Conservation (phyloP, 2,329 filamentous ascomycete genomes). For the Colletotrichum sp. region DNA sequence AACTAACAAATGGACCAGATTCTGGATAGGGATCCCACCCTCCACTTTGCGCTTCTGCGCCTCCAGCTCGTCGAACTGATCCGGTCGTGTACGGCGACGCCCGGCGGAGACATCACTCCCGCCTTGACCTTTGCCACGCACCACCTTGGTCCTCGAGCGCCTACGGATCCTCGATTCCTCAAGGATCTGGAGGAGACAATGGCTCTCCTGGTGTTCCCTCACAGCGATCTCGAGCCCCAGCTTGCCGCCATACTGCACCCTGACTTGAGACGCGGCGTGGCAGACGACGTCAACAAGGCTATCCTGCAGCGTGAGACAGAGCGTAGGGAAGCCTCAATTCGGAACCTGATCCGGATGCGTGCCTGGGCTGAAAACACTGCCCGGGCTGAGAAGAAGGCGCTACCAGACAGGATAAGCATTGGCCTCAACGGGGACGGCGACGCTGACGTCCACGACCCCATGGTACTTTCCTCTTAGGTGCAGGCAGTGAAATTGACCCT, state of each 20-base stretch:
- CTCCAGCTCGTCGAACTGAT: conserved; percentile 96
- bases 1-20: conserved; percentile 65
- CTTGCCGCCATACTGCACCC: conserved; percentile 81
- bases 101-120: conserved; percentile 74
- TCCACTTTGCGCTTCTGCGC: conserved; percentile 89
- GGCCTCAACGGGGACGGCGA: conserved; percentile 36
- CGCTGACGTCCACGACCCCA: conserved; percentile 7
- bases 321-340: conserved; percentile 80
- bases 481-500: background rate
- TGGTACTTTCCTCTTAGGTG: conserved; percentile 13
- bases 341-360: conserved; percentile 79
- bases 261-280: conserved; percentile 80
- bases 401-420: conserved; percentile 45
- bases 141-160: conserved; percentile 85
- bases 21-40: conserved; percentile 77
- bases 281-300: conserved; percentile 86
- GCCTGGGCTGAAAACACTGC: conserved; percentile 82
- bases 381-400: conserved; percentile 42
- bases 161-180: conserved; percentile 80
- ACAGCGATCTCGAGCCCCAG: conserved; percentile 78
- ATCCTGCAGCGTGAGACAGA: conserved; percentile 77
- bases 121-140: conserved; percentile 87
- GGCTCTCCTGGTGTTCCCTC: conserved; percentile 86
- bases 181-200: conserved; percentile 91
- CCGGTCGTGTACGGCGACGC: conserved; percentile 69